These are phyloP conservation scores for Mytilinidion resinicola DNA, from an alignment of 495 filamentous ascomycete genomes.

Conservation along the genomic window DNA sequence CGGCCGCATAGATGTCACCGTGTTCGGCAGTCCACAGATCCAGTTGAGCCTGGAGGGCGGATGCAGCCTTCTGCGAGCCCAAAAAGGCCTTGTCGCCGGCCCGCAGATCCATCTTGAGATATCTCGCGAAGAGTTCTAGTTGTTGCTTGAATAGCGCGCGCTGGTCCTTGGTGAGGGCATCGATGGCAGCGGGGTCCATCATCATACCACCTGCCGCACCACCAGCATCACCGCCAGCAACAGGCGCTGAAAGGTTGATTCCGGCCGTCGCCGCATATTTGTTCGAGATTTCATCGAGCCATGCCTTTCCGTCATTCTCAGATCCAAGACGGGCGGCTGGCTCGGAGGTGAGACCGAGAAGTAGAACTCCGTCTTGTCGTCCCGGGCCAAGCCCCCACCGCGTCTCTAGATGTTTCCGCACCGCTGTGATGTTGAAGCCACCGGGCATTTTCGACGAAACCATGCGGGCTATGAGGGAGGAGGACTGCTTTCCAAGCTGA, in stretches of 20 bases:
- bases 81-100: slow-evolving; percentile 91
- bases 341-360: slow-evolving; percentile 89
- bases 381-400: slow-evolving; percentile 85
- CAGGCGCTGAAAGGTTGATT: slow-evolving; percentile 72
- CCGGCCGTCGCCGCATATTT: slow-evolving; percentile 86
- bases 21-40: slow-evolving; percentile 95
- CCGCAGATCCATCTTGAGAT: slow-evolving; percentile 93
- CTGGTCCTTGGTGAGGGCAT: slow-evolving; percentile 95
- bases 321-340: slow-evolving; percentile 79
- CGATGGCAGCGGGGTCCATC: slow-evolving; percentile 97
- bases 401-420: slow-evolving; percentile 89
- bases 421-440: slow-evolving; percentile 94
- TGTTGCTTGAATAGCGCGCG: slow-evolving; percentile 94
- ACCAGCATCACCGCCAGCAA: slow-evolving; percentile 68
- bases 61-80: slow-evolving; percentile 72
- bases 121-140: slow-evolving; percentile 86
- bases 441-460: slow-evolving; percentile 99
- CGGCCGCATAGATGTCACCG: slow-evolving; percentile 89
- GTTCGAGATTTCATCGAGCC: slow-evolving; percentile 75
- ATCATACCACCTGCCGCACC: slow-evolving; percentile 79
- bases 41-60: slow-evolving; percentile 81
- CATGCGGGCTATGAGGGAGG: slow-evolving; percentile 83
- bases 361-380: slow-evolving; percentile 83
- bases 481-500: slow-evolving; percentile 93
- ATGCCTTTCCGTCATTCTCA: slow-evolving; percentile 85